Conservation (phyloP, 129 eudicot genomes). For the Dittrichia graveolens region DNA sequence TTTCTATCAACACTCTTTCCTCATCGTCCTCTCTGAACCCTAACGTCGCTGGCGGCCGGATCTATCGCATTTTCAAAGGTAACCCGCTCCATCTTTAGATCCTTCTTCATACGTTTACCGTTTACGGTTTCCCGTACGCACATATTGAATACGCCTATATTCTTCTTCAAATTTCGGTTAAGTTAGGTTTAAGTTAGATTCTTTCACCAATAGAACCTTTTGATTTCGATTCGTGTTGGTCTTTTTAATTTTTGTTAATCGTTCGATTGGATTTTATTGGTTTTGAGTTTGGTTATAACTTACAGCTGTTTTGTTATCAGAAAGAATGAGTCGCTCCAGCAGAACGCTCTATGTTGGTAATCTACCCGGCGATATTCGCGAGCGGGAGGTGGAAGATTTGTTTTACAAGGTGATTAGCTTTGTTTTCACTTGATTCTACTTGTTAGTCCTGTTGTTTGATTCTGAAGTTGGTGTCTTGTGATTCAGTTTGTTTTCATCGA, state of each 20-base stretch:
- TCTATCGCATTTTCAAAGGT: conserved; percentile 23
- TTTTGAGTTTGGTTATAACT: not conserved
- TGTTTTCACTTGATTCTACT: not conserved
- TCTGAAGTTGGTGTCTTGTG: not conserved
- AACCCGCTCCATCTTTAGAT: not conserved
- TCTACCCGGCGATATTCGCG: conserved; percentile 94
- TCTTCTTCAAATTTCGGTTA: not conserved
- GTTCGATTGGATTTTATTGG: not conserved
- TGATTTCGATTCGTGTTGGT: not conserved
- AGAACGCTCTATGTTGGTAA: conserved; percentile 83
- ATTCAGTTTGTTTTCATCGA: conserved; percentile 5
- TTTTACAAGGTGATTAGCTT: conserved; percentile 69
- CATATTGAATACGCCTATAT: not conserved
- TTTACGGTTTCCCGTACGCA: not conserved
- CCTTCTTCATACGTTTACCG: not conserved
- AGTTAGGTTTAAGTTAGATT: not conserved
- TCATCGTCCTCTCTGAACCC: conserved; percentile 36
- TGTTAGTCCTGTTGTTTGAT: not conserved
- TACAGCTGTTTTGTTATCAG: conserved; percentile 22
- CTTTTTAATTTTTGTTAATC: not conserved
- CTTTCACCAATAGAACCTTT: not conserved
- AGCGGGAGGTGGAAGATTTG: conserved; percentile 92
- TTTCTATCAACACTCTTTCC: conserved; percentile 1
- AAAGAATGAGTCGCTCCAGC: conserved; percentile 66
- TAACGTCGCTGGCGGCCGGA: conserved; percentile 37